These are phyloP conservation scores for Colletotrichum sp. DNA, from an alignment of 2,329 filamentous ascomycete genomes.

Conservation along the genomic window DNA sequence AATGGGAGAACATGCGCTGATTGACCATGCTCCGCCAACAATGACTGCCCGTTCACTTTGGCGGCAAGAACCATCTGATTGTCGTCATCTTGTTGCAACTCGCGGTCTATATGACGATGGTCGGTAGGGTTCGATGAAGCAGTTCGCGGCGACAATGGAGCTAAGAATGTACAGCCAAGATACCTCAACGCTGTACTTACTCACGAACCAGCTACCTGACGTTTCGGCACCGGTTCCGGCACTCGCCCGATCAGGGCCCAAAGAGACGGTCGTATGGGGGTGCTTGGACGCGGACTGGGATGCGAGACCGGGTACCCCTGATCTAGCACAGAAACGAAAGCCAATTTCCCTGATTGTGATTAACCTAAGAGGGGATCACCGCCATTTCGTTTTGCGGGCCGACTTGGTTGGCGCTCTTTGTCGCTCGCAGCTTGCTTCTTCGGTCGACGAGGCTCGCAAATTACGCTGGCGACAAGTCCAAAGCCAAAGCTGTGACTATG, in stretches of 20 bases:
- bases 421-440: slow-evolving; percentile 12
- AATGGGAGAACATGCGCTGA: not conserved
- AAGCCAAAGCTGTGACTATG: slow-evolving; percentile 1
- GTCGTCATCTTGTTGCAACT: not conserved
- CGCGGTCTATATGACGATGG: not conserved
- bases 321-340: slow-evolving; percentile 13
- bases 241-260: slow-evolving; percentile 23
- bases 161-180: not conserved
- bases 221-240: slow-evolving; percentile 23
- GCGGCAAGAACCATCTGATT: not conserved
- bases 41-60: not conserved
- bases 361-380: slow-evolving; percentile 18
- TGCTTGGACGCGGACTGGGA: slow-evolving; percentile 17
- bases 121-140: not conserved
- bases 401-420: not conserved
- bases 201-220: slow-evolving; percentile 16
- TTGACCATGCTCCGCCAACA: not conserved
- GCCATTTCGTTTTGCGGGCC: slow-evolving; percentile 22
- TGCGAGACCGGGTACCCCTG: slow-evolving; percentile 16
- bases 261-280: slow-evolving; percentile 21
- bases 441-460: slow-evolving; percentile 4
- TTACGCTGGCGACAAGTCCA: not conserved
- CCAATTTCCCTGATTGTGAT: slow-evolving; percentile 24
- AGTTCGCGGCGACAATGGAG: not conserved
- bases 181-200: slow-evolving; percentile 3